Percentiles rank a stretch among this genome's conserved stretches.
Evolutionary conservation across 2,329 filamentous ascomycete genomes (phyloP).

Genomic region (Ascochyta koolunga): DNA sequence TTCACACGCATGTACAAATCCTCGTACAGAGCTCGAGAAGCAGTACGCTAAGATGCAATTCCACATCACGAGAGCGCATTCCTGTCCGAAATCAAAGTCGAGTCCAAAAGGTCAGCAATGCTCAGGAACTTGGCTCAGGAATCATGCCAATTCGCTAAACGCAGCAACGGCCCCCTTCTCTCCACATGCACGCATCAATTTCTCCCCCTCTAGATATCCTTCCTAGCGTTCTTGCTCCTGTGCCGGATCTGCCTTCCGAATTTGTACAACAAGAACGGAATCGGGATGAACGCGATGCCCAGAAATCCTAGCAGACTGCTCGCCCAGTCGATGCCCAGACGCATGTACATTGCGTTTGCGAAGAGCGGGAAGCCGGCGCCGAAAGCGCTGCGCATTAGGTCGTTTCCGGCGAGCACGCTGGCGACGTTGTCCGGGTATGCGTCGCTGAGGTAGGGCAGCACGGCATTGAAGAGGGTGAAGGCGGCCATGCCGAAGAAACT

Average conservation of each 20-base stretch:
- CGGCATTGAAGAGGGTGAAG: slow-evolving; percentile 55
- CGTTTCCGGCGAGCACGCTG: slow-evolving; percentile 53
- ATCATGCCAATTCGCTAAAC: not conserved
- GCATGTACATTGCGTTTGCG: slow-evolving; percentile 29
- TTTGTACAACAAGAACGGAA: slow-evolving; percentile 54
- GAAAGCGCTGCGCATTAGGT: slow-evolving; percentile 51
- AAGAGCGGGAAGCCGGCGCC: slow-evolving; percentile 53
- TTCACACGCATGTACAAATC: no score
- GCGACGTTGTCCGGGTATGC: slow-evolving; percentile 53
- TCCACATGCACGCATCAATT: no score
- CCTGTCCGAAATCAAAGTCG: no score
- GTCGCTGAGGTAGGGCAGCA: slow-evolving; percentile 54
- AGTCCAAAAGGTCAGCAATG: no score
- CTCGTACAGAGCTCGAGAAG: no score
- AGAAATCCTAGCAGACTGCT: slow-evolving; percentile 50
- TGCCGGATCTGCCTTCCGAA: slow-evolving; percentile 50
- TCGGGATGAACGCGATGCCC: slow-evolving; percentile 52
- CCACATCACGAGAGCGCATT: no score
- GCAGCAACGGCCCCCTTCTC: not conserved
- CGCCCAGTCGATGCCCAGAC: slow-evolving; percentile 51
- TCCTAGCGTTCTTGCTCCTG: slow-evolving; percentile 50
- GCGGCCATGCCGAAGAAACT: slow-evolving; percentile 45
- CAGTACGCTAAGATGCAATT: no score
- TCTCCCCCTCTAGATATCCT: slow-evolving; percentile 42
- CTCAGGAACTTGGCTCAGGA: not conserved